Percentiles rank a stretch among this genome's conserved stretches.
Conservation (phyloP, 2,329 filamentous ascomycete genomes). For the Fusarium globosum region DNA sequence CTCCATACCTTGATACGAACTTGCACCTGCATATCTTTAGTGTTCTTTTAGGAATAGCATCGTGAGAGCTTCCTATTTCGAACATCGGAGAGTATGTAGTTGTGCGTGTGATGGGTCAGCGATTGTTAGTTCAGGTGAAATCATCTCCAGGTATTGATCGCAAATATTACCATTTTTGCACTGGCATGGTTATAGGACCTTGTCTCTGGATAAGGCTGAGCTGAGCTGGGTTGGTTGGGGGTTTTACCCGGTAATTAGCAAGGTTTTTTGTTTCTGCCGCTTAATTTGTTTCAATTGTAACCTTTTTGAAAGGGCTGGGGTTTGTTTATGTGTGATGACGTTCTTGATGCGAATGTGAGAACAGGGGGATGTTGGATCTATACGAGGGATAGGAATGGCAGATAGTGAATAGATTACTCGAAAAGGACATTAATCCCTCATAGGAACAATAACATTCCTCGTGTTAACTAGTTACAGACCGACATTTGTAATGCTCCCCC, state of each 20-base stretch:
- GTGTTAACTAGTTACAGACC: background rate
- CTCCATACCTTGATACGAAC: background rate
- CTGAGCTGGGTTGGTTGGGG: background rate
- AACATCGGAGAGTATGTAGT: background rate
- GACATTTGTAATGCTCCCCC: slow-evolving; percentile 2
- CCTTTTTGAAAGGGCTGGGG: background rate
- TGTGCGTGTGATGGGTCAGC: background rate
- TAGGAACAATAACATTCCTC: background rate
- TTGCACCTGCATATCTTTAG: slow-evolving; percentile 18
- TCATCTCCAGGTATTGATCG: background rate
- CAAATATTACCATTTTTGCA: background rate
- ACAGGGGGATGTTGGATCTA: background rate
- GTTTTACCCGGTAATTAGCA: background rate
- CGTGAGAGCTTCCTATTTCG: slow-evolving; percentile 26
- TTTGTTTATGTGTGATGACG: slow-evolving; percentile 21
- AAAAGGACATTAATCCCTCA: background rate
- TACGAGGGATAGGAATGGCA: background rate
- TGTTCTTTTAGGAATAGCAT: background rate
- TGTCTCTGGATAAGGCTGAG: slow-evolving; percentile 19
- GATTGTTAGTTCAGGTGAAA: background rate
- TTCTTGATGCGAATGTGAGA: background rate
- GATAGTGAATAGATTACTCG: background rate
- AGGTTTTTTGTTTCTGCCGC: slow-evolving; percentile 12
- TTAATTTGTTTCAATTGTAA: slow-evolving; percentile 1
- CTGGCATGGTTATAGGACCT: background rate